Evolutionary conservation across 2,329 filamentous ascomycete genomes (phyloP), one percentile per base, ranked within the genome.

Genomic region (Elsinoe necatrix): DNA sequence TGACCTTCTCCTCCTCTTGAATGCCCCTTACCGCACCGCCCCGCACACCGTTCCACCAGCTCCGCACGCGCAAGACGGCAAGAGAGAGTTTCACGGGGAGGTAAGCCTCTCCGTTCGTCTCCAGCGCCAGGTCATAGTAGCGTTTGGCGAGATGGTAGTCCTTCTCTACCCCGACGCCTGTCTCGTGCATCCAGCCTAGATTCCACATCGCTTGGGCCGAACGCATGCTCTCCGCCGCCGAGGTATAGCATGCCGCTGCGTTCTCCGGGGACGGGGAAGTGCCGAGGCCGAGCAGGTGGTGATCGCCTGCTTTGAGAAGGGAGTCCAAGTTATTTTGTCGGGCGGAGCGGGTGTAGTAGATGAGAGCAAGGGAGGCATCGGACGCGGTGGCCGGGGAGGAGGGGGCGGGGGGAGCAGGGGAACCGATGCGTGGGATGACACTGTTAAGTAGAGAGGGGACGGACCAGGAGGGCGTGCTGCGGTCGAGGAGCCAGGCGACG

Each of bases 151-250:
- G 83, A 67, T 98, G 93, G 69, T 95, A 98, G 68, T 98, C 93
- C 68, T 98, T 93, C 56, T 87, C 86, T 18, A 97, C 81, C 1
- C 91, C 89, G 51, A 97, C 79, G 6, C 93, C 93, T 66, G 97
- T 96, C 72, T 98, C 93, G 67, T 98, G 90, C 92, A 98, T 97
- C 93, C 93, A 98, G 4, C 93, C 95, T 12, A 98, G 77, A 65
- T 98, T 97, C 81, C 90, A 98, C 57, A 96, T 82, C 12, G 95
- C 93, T 72, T 98, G 95, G 1, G 92, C 93, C 64, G 89, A 95
- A 67, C 90, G 86, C 63, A 92, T 84, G 59, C 87, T 90, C 67
- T 98, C 93, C 0, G 91, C 91, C 1, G 93, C 93, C 3, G 89
- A 87, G 55, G 87, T 86, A 66, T 98, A 98, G 74, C 93, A 98